Base-by-base conservation (phyloP, 768 basidiomycete genomes). In the Tylopilus balloui region DNA sequence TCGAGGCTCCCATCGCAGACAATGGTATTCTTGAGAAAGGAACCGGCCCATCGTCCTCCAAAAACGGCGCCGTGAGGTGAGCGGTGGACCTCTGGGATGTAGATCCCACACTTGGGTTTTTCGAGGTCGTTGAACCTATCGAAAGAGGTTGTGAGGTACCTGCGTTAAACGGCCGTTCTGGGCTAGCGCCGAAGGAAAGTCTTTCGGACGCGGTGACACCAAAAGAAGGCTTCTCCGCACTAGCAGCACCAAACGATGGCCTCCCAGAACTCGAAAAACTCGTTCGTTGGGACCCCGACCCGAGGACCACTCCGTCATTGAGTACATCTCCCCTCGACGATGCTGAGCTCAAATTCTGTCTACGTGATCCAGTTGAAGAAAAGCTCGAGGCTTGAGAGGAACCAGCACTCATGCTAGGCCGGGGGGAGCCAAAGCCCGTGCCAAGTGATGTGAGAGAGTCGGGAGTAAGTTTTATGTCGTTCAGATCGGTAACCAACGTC, bases 351-450 rank as follows among this genome's bases (percentile, higher is more conserved):
- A 65, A 36, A 48, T 57, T 67, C 19, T 51, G 49, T 24, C 51
- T 51, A 34, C 59, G 67, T 14, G 60, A 62, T 6, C 61, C 59
- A 19, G 51, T 47, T 3, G 67, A 56, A 34, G 53, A 54, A 27
- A 67, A 62, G 29, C 45, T 64, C 9, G 62, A 57, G 5, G 60
- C 29, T n/a, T 66, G 64, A 31, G 67, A 66, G 21, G 64, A 68
- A 14, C 50, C 51, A 0, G 59, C 57, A 29, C 67, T 67, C 21
- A 66, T 14, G 23, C 48, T 68, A 23, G 61, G 64, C 37, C 45
- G 51, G 1, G 55, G 56, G 14, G 64, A 66, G 29, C 66, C 57
- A 38, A 63, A 65, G 39, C 38, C 58, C 3, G 63, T 57, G 12
- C 55, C 47, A 28, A 65, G 43, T 15, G 68, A 67, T 9, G 54